phyloP scores from a whole-genome alignment of 2,329 filamentous ascomycete genomes.

The Pseudocercospora musae region DNA sequence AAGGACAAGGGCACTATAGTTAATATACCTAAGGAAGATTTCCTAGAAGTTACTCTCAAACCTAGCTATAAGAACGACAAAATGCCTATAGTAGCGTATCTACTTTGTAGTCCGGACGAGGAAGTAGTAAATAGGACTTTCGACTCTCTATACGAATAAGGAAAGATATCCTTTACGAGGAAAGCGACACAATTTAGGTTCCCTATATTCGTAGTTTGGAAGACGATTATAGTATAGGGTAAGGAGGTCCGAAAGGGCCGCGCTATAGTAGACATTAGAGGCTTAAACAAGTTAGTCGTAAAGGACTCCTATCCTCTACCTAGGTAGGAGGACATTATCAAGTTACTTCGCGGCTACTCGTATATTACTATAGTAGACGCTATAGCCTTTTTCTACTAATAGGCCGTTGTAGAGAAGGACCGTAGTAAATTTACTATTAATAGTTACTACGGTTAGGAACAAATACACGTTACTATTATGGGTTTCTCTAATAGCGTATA shows the following conservation, averaged over 20 bases:
- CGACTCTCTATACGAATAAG: neutral
- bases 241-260: neutral
- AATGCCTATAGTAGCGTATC: neutral
- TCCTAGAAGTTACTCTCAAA: neutral
- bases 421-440: neutral
- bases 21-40: neutral
- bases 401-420: neutral
- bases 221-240: neutral
- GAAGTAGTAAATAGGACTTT: neutral
- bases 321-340: neutral
- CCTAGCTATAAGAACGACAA: neutral
- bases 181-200: neutral
- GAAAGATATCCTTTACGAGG: neutral
- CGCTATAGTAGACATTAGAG: neutral
- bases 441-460: neutral
- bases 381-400: neutral
- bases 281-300: neutral
- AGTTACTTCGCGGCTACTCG: neutral
- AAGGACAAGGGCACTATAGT: neutral
- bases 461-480: too few species aligned
- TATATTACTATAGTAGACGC: neutral
- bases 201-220: neutral
- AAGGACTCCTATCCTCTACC: neutral
- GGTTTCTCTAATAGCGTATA: too few species aligned
- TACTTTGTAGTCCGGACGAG: neutral